A percentile compares a stretch with the other conserved stretches of the same genome.
phyloP scores from a whole-genome alignment of 768 basidiomycete genomes.

The Auricularia heimuer region DNA sequence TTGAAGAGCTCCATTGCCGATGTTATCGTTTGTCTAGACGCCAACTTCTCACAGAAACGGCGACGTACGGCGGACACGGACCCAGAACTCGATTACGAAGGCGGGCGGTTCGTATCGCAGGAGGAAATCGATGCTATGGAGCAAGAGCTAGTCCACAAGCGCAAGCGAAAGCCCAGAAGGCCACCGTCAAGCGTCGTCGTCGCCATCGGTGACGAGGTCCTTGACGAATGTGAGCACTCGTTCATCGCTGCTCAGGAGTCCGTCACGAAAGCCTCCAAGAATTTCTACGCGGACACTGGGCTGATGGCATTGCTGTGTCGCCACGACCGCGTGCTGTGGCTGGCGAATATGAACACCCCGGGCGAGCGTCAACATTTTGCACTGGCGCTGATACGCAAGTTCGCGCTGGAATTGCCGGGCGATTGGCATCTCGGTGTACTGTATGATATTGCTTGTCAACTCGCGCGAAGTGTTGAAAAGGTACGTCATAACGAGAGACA shows the following conservation, averaged over 20 bases:
- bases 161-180: background rate
- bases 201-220: background rate
- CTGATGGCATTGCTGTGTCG: constrained; percentile 7
- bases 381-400: background rate
- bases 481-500: background rate
- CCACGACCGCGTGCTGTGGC: too few relatives aligned
- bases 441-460: constrained; percentile 29
- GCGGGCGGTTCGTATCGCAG: background rate
- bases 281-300: constrained; percentile 7
- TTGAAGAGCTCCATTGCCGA: background rate
- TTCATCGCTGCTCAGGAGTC: too few relatives aligned
- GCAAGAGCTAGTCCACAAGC: background rate
- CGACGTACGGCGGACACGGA: background rate
- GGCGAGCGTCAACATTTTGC: constrained; percentile 9
- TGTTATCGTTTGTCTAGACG: constrained; percentile 6
- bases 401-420: constrained; percentile 7
- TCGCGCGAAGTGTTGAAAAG: constrained; percentile 17
- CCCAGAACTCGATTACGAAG: background rate
- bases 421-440: constrained; percentile 24
- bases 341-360: constrained; percentile 6
- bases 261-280: constrained; percentile 1
- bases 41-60: constrained; percentile 3
- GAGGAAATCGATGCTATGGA: background rate
- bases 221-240: constrained; percentile 7
- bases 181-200: too few relatives aligned